Conservation (phyloP, 2,329 filamentous ascomycete genomes). For the Ceratocystis lukuohia region DNA sequence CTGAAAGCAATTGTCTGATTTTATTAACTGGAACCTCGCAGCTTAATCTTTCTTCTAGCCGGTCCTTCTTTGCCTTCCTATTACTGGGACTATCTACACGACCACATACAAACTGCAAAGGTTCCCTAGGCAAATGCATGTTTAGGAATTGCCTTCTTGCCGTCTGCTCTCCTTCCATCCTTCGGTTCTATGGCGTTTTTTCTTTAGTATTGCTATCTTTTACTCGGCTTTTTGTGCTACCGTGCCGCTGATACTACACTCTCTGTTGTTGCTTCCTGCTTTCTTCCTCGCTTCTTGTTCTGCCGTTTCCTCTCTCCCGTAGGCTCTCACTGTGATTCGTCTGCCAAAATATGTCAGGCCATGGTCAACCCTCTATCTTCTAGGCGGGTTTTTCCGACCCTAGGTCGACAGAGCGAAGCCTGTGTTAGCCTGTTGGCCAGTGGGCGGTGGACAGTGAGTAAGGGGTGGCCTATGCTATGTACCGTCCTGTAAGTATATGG, state of each 20-base stretch:
- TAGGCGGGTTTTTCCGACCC: constrained; percentile 21
- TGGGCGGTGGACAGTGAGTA: too few relatives aligned
- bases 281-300: neutral
- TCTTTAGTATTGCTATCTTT: neutral
- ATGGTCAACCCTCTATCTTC: constrained; percentile 14
- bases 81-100: neutral
- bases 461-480: neutral
- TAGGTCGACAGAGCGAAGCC: neutral
- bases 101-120: neutral
- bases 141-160: neutral
- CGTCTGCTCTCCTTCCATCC: constrained; percentile 14
- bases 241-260: neutral
- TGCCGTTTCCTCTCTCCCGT: constrained; percentile 2
- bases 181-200: constrained; percentile 19
- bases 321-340: constrained; percentile 11
- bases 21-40: neutral
- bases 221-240: constrained; percentile 5
- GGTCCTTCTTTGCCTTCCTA: neutral
- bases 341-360: neutral
- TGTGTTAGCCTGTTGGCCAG: neutral
- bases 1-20: neutral
- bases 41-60: neutral
- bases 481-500: neutral
- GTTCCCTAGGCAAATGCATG: neutral
- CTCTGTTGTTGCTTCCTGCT: neutral